phyloP scores from a whole-genome alignment of 2,329 filamentous ascomycete genomes.

The Dryadomyces quercivorus region DNA sequence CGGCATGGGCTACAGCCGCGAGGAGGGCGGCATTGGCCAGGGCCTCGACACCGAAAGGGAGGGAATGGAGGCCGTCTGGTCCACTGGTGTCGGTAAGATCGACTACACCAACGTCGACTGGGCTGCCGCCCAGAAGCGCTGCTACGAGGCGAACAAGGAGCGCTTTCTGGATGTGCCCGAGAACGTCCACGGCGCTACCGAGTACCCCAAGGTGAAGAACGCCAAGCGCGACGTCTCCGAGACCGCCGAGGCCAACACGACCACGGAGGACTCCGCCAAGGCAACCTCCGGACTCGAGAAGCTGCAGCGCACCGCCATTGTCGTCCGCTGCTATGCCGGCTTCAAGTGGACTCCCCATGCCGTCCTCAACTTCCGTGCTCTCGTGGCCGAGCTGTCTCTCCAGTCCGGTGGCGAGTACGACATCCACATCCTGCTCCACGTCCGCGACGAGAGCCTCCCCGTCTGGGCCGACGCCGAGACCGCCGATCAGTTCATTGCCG shows the following conservation, averaged over 20 bases:
- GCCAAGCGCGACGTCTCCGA: slow-evolving; percentile 10
- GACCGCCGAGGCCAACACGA: background rate
- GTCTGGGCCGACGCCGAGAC: slow-evolving; percentile 72
- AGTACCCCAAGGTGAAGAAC: slow-evolving; percentile 4
- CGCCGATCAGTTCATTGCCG: slow-evolving; percentile 57
- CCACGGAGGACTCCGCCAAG: background rate
- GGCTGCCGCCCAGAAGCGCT: slow-evolving; percentile 40
- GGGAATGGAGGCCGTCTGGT: slow-evolving; percentile 50
- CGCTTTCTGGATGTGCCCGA: slow-evolving; percentile 32
- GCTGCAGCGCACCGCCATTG: slow-evolving; percentile 55
- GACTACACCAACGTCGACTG: slow-evolving; percentile 44
- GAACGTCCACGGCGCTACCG: background rate
- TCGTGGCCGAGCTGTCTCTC: slow-evolving; percentile 68
- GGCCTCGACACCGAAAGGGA: slow-evolving; percentile 61
- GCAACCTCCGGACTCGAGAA: slow-evolving; percentile 20
- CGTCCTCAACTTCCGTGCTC: slow-evolving; percentile 67
- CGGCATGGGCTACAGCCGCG: slow-evolving; percentile 67
- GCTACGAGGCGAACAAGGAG: slow-evolving; percentile 46
- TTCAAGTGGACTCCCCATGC: slow-evolving; percentile 69
- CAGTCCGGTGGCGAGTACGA: slow-evolving; percentile 71
- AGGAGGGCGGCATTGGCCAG: slow-evolving; percentile 58
- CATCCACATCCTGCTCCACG: slow-evolving; percentile 74
- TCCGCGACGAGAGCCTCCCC: slow-evolving; percentile 64
- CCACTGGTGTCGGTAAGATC: slow-evolving; percentile 35
- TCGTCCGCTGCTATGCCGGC: slow-evolving; percentile 70